These are phyloP conservation scores for Penicillium paxilli DNA, from an alignment of 495 filamentous ascomycete species.

Conservation along the genomic window DNA sequence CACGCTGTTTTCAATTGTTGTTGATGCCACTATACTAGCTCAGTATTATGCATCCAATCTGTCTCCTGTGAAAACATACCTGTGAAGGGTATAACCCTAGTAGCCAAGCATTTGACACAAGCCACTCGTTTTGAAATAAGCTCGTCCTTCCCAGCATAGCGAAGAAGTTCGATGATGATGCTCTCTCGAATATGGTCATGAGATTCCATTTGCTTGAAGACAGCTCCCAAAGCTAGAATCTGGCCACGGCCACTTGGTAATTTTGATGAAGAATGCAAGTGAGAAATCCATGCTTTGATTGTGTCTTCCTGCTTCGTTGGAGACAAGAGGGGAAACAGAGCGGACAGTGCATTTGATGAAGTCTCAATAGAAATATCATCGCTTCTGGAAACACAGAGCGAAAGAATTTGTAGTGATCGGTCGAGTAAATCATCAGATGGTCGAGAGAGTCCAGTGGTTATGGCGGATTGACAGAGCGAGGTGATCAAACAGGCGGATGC, in stretches of 20 bases:
- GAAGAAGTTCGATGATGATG: slow-evolving; percentile 36
- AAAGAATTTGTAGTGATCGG: slow-evolving; percentile 38
- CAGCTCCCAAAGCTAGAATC: slow-evolving; percentile 42
- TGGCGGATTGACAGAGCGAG: slow-evolving; percentile 29
- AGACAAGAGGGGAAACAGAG: slow-evolving; percentile 42
- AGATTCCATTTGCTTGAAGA: slow-evolving; percentile 34
- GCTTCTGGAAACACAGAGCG: slow-evolving; percentile 42
- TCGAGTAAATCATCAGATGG: slow-evolving; percentile 32
- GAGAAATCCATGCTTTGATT: slow-evolving; percentile 37
- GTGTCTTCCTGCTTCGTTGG: slow-evolving; percentile 30
- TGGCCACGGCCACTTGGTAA: slow-evolving; percentile 44
- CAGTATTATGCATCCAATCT: not conserved
- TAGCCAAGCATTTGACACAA: slow-evolving; percentile 59
- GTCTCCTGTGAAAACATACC: slow-evolving; percentile 19
- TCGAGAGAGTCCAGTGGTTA: slow-evolving; percentile 1
- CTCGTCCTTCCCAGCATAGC: slow-evolving; percentile 41
- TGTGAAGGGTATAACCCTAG: slow-evolving; percentile 45
- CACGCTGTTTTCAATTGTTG: slow-evolving; percentile 34
- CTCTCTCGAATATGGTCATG: slow-evolving; percentile 18
- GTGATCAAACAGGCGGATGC: slow-evolving; percentile 58
- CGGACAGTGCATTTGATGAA: slow-evolving; percentile 45
- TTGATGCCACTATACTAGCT: slow-evolving; percentile 29
- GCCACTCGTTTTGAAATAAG: slow-evolving; percentile 59
- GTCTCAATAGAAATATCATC: slow-evolving; percentile 50
- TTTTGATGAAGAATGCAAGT: slow-evolving; percentile 38